Base-by-base conservation (phyloP, 2,329 filamentous ascomycete genomes). In the Fusarium nematophilum region DNA sequence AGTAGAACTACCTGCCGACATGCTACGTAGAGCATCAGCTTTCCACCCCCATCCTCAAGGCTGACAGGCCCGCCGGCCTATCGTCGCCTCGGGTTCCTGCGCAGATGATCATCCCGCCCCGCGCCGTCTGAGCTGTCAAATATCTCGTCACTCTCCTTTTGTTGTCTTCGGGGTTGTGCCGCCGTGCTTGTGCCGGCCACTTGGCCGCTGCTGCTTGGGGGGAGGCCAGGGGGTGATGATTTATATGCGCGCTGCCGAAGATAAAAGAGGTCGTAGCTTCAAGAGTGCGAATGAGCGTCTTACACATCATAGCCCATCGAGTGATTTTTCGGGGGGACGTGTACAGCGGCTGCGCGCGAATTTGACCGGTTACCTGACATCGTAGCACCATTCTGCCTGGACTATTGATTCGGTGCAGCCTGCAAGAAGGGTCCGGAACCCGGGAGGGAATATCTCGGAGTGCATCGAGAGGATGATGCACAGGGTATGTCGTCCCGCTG, bases 1-100 rank as follows among this genome's bases (percentile, higher is more conserved):
- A 23, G 21, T 36, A 6, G 6, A 4, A n/a, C n/a, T n/a, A n/a
- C n/a, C n/a, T n/a, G n/a, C n/a, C n/a, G n/a, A 21, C 21, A 21
- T 21, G 4, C 21, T 21, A 4, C 21, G 25, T 14, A 39, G 34
- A 21, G 36, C 14, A 38, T 34, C 27, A 37, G 36, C 21, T 10
- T 53, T 43, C 36, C 54, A 31, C 25, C 33, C 21, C 25, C 33
- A 17, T 37, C 30, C 30, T 18, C 17, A 29, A 40, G 59, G 49
- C 52, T 60, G 52, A 59, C 39, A 52, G 54, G 54, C 29, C 39
- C 53, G 34, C 47, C 48, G 18, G 48, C 51, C 65, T 67, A 68
- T 68, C 57, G 58, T 44, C 53, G 52, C 47, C 45, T 56, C 69
- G 69, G 69, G 69, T 71, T 71, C 69, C 69, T 71, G 69, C 69